phyloP scores from a whole-genome alignment of 2,329 filamentous ascomycete species.

The Colletotrichum tamarilloi region DNA sequence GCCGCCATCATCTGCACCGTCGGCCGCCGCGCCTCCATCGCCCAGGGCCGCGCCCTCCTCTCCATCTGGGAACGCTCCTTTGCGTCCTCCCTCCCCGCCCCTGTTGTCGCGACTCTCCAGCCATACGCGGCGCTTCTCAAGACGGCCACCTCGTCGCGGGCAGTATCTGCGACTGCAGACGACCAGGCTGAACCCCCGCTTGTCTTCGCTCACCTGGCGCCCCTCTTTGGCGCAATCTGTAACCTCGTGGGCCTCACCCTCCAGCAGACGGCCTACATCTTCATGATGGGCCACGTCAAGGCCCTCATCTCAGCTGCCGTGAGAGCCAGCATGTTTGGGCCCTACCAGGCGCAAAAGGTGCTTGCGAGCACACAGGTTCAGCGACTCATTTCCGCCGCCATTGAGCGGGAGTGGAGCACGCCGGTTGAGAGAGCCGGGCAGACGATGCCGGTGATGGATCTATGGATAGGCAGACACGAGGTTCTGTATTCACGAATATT shows the following conservation, averaged over 20 bases:
- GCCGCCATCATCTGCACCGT: slow-evolving; percentile 84
- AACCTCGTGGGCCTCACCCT: slow-evolving; percentile 68
- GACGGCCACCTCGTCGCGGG: slow-evolving; percentile 30
- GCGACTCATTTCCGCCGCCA: slow-evolving; percentile 64
- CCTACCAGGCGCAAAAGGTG: slow-evolving; percentile 81
- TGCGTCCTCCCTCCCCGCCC: slow-evolving; percentile 48
- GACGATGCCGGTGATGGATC: slow-evolving; percentile 80
- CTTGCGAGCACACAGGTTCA: slow-evolving; percentile 72
- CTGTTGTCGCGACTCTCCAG: slow-evolving; percentile 42
- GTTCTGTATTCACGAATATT: slow-evolving; percentile 87
- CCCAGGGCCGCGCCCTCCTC: slow-evolving; percentile 80
- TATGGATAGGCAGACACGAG: slow-evolving; percentile 88
- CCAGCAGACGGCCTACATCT: slow-evolving; percentile 77
- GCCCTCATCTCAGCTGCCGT: slow-evolving; percentile 82
- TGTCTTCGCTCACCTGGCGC: slow-evolving; percentile 67
- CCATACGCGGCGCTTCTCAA: slow-evolving; percentile 51
- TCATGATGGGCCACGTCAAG: slow-evolving; percentile 81
- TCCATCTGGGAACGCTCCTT: slow-evolving; percentile 82
- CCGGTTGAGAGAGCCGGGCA: slow-evolving; percentile 76
- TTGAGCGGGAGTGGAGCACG: slow-evolving; percentile 70
- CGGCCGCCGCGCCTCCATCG: slow-evolving; percentile 77
- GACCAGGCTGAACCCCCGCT: slow-evolving; percentile 19
- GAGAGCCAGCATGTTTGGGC: slow-evolving; percentile 80
- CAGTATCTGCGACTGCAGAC: slow-evolving; percentile 33
- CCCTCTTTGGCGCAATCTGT: slow-evolving; percentile 76